Conservation (phyloP, 1,284 basidiomycete species). For the Irpex rosettiformis region DNA sequence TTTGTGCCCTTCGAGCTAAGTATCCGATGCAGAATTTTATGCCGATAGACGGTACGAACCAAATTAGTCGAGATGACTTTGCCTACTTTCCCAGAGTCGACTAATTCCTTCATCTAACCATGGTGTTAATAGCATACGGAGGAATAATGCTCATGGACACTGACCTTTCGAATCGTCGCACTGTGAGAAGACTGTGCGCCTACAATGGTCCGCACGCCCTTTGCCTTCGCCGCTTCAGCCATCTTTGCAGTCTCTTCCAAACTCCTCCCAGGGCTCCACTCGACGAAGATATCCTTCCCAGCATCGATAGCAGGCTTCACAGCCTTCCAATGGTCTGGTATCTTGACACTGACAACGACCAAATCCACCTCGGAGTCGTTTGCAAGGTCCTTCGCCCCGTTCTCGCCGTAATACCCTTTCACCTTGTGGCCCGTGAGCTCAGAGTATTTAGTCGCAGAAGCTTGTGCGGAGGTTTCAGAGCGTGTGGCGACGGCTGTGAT, state of each 20-base stretch:
- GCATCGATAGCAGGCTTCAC: constrained; percentile 29
- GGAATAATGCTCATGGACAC: not conserved
- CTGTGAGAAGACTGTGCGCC: constrained; percentile 30
- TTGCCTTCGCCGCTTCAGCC: constrained; percentile 26
- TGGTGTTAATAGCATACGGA: not conserved
- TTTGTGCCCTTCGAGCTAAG: not conserved
- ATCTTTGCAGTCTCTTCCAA: constrained; percentile 28
- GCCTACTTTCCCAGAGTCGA: not conserved
- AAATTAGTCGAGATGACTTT: constrained; percentile 26
- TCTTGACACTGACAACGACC: constrained; percentile 31
- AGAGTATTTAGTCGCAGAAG: constrained; percentile 24
- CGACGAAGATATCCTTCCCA: constrained; percentile 35
- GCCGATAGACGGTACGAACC: constrained; percentile 18
- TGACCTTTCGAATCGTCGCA: constrained; percentile 26
- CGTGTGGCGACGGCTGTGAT: constrained; percentile 28
- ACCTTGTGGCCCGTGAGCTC: constrained; percentile 17
- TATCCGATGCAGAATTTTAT: not conserved
- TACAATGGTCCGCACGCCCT: constrained; percentile 29
- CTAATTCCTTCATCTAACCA: constrained; percentile 1
- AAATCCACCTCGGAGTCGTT: constrained; percentile 32
- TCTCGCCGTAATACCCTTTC: constrained; percentile 27
- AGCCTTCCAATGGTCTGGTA: constrained; percentile 25
- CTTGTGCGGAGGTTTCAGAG: constrained; percentile 23
- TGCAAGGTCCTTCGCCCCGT: constrained; percentile 20
- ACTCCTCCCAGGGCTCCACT: constrained; percentile 34